Evolutionary conservation across 2,329 filamentous ascomycete species (phyloP), one percentile per base, ranked within the genome.

Genomic region (Fusarium sarcochroum): DNA sequence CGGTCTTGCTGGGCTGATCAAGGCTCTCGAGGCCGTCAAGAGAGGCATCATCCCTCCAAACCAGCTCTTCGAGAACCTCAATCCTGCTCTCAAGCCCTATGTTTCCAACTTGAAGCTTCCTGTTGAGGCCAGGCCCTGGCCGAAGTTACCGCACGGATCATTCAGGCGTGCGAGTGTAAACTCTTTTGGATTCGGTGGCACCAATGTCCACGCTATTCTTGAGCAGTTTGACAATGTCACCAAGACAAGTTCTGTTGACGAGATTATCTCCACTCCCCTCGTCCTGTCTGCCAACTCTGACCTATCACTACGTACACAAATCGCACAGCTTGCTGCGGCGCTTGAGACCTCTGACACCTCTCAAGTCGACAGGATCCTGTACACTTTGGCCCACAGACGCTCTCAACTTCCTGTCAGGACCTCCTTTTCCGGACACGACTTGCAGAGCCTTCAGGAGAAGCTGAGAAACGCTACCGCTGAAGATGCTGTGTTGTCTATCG

Each of bases 101-200:
- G 14, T 18, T 6, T 18, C 32, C 9, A 44, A 34, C 17, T 2
- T 57, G 17, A 20, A 21, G 1, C 7, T 57, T 5, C 54, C 47
- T 0, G n/a, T 25, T 8, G 27, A 50, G 11, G 38, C 37, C 4
- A 34, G 20, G 3, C 45, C 53, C 0, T 57, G 53, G 53, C 53
- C 53, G 3, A 21, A 20, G 7, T n/a, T 40, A 18, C 8, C 11
- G 18, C 10, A 6, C 1, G 44, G 44, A 8, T 23, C 15, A 7
- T 6, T 18, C 3, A 40, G 52, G n/a, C 53, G 53, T 1, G 53
- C 45, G 14, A 58, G 54, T 15, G 47, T 58, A 6, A 58, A 58
- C 15, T 52, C 47, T 0, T 58, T 58, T 17, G 54, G 54, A 3
- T 58, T 58, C 23, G 54, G 54, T 5, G 54, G 54, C 2, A 58